phyloP scores from a whole-genome alignment of 805 yeast genomes.

The Nakazawaea ambrosiae region DNA sequence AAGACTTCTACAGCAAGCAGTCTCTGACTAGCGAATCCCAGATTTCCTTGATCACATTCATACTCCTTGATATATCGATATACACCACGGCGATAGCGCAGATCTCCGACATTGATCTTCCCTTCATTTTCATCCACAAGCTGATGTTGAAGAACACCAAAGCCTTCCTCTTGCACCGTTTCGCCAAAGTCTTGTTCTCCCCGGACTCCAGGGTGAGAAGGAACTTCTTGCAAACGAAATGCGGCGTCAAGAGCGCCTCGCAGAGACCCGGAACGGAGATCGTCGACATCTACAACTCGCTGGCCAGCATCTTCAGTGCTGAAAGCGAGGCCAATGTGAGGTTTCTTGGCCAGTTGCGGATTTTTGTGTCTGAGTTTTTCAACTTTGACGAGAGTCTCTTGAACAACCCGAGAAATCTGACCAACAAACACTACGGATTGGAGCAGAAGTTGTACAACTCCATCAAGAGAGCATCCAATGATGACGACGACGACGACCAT shows the following conservation, averaged over 20 bases:
- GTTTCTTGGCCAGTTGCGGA: conserved; percentile 2
- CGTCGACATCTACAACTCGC: conserved; percentile 4
- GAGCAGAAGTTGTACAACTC: conserved; percentile 1
- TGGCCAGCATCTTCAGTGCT: neutral
- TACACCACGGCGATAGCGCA: conserved; percentile 3
- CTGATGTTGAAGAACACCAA: conserved; percentile 4
- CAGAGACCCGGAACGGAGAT: conserved; percentile 11
- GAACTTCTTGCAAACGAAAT: neutral
- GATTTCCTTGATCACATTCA: neutral
- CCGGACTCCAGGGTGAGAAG: neutral
- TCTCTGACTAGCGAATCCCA: neutral
- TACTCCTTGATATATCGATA: conserved; percentile 5
- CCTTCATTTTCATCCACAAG: conserved; percentile 7
- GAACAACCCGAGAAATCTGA: conserved; percentile 1
- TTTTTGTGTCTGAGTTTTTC: conserved; percentile 7
- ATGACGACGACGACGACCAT: neutral
- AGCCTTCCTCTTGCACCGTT: neutral
- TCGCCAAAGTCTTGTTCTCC: conserved; percentile 1
- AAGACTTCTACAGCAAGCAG: neutral
- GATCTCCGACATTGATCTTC: conserved; percentile 8
- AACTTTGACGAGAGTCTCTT: neutral
- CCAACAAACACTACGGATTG: conserved; percentile 2
- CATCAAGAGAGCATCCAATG: neutral
- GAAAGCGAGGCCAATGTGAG: neutral
- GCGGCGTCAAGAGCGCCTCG: conserved; percentile 3